These are phyloP conservation scores for Pulchroboletus neoregius DNA, from an alignment of 1,284 basidiomycete genomes.

Conservation along the genomic window DNA sequence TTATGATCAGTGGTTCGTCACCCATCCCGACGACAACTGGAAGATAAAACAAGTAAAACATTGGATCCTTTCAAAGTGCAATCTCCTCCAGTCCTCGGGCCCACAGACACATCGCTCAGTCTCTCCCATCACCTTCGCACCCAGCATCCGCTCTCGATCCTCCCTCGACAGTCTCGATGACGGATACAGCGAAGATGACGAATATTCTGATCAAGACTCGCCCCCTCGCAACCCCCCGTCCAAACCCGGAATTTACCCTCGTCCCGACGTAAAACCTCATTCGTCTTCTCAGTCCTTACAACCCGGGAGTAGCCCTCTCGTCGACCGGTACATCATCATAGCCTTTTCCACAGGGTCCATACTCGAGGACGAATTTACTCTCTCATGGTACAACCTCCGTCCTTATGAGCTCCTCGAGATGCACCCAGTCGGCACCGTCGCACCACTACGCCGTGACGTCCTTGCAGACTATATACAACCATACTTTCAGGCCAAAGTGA, in stretches of 20 bases:
- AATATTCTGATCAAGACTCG: conserved; percentile 25
- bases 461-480: conserved; percentile 54
- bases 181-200: conserved; percentile 28
- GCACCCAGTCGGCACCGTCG: conserved; percentile 43
- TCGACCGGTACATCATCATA: conserved; percentile 44
- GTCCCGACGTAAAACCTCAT: background rate
- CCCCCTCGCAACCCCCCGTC: conserved; percentile 3
- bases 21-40: conserved; percentile 55
- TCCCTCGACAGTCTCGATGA: conserved; percentile 29
- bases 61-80: conserved; percentile 56
- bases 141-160: conserved; percentile 14
- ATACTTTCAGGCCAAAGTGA: conserved; percentile 64
- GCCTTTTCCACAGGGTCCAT: conserved; percentile 64
- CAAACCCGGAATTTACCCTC: conserved; percentile 6
- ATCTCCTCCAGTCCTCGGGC: conserved; percentile 29
- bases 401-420: conserved; percentile 66
- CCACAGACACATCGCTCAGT: conserved; percentile 37
- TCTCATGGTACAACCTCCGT: conserved; percentile 54
- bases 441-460: conserved; percentile 41
- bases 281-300: conserved; percentile 8
- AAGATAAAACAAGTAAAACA: conserved; percentile 59
- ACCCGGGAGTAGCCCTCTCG: conserved; percentile 17
- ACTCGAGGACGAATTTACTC: conserved; percentile 57
- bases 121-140: conserved; percentile 59
- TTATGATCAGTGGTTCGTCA: conserved; percentile 69